Percentiles rank a stretch among this genome's conserved stretches.
Evolutionary conservation across 441 rosid genomes (phyloP).

Genomic region (Erysimum pusillum): DNA sequence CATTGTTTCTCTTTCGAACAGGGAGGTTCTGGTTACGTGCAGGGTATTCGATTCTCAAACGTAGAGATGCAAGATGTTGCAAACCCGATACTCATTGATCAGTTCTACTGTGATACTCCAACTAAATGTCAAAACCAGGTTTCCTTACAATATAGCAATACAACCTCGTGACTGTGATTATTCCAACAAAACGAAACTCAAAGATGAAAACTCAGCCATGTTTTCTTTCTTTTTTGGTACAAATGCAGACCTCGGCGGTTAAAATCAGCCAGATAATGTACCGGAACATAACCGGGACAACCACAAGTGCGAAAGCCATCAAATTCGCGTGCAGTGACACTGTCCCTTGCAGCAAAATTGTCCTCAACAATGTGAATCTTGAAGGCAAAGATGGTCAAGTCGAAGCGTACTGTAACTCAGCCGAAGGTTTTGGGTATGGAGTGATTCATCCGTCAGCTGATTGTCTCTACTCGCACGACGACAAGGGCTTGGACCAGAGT

Average conservation of each 20-base stretch:
- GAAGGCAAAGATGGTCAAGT: slow-evolving; percentile 77
- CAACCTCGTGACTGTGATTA: slow-evolving; percentile 7
- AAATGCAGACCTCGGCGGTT: slow-evolving; percentile 76
- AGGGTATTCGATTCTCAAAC: slow-evolving; percentile 80
- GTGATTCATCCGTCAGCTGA: slow-evolving; percentile 89
- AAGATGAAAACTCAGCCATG: slow-evolving; percentile 21
- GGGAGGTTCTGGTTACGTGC: slow-evolving; percentile 96
- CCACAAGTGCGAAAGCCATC: slow-evolving; percentile 79
- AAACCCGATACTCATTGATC: slow-evolving; percentile 94
- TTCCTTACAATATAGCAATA: neutral
- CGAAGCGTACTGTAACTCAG: slow-evolving; percentile 93
- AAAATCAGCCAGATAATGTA: slow-evolving; percentile 85
- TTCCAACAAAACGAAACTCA: slow-evolving; percentile 7
- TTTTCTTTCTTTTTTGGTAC: neutral
- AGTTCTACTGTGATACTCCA: slow-evolving; percentile 96
- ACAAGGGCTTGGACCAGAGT: slow-evolving; percentile 42
- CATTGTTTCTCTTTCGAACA: slow-evolving; percentile 42
- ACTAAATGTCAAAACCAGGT: slow-evolving; percentile 84
- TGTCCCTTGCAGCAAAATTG: slow-evolving; percentile 83
- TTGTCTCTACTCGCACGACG: slow-evolving; percentile 78
- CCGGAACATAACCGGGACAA: slow-evolving; percentile 81
- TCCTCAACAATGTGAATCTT: slow-evolving; percentile 76
- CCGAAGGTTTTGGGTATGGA: slow-evolving; percentile 82
- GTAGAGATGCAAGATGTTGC: slow-evolving; percentile 83
- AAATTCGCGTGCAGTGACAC: slow-evolving; percentile 92